Evolutionary conservation across 306 rosid genomes (phyloP).

Genomic region (Dryas octopetala): DNA sequence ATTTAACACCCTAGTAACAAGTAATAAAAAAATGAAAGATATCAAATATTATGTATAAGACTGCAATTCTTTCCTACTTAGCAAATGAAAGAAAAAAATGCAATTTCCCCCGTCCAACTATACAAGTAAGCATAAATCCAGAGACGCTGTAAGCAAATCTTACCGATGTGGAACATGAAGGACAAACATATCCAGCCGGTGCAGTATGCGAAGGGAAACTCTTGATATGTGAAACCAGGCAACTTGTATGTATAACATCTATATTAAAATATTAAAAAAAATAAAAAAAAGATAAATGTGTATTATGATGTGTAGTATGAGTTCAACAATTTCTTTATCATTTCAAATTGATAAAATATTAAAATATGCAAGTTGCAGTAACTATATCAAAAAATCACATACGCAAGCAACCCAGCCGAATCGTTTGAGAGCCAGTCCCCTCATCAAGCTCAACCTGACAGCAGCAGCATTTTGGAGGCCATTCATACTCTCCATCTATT

Average conservation of each 20-base stretch:
- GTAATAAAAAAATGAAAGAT: neutral
- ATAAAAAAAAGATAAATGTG: constrained; percentile 24
- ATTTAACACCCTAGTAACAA: neutral
- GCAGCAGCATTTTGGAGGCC: constrained; percentile 93
- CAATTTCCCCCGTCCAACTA: neutral
- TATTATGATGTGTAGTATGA: constrained; percentile 20
- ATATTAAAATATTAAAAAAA: neutral
- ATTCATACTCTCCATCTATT: constrained; percentile 90
- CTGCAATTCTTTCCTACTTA: neutral
- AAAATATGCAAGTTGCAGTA: constrained; percentile 13
- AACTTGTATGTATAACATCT: constrained; percentile 91
- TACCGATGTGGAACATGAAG: constrained; percentile 86
- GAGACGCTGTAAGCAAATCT: constrained; percentile 24
- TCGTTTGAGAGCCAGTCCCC: constrained; percentile 65
- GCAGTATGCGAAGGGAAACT: constrained; percentile 92
- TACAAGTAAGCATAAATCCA: neutral
- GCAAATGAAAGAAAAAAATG: neutral
- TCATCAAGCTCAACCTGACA: constrained; percentile 75
- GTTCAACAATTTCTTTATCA: constrained; percentile 4
- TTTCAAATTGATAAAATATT: constrained; percentile 13
- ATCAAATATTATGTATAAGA: neutral
- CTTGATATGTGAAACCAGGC: constrained; percentile 89
- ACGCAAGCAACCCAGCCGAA: constrained; percentile 98
- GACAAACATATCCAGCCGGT: constrained; percentile 97
- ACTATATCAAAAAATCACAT: constrained; percentile 46